Base-by-base conservation (phyloP, 2,329 filamentous ascomycete species). In the Ceratocystis destructans region DNA sequence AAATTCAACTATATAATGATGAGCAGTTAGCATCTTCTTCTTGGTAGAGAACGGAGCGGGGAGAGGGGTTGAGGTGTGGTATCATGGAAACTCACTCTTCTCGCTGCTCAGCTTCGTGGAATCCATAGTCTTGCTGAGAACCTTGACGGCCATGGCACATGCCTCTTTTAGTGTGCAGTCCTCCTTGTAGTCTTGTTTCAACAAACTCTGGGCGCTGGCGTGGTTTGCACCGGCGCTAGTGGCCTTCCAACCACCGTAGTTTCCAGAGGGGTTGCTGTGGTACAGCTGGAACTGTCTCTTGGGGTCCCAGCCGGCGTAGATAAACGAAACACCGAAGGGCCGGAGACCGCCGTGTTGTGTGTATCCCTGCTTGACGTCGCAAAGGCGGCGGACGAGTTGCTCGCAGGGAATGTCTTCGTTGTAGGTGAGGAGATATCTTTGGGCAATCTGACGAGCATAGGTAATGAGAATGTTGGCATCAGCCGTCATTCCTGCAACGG, bases 381-480 rank as follows among this genome's bases (percentile, higher is more conserved):
- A 99, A 73, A 99, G 83, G 72, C 90, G 86, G 73, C 94, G 91
- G 69, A 99, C 94, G 67, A 99, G 89, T 79, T 99, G 94, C 78
- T 99, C 94, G 81, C 94, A 99, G 68, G 94, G 94, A 70, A 99
- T 99, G 75, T 99, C 94, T 87, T 96, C 92, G 82, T 97, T 96
- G 83, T 99, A 99, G 73, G 93, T 99, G 71, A 96, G 86, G 76
- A 99, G 93, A 79, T 99, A 97, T 75, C 88, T 86, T 80, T 99
- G 94, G 72, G 94, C 94, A 73, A 90, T 89, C 84, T 96, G 90
- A 72, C 94, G 91, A 76, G 94, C 95, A 79, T 95, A 96, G 83
- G 99, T 99, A 86, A 99, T 99, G 76, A 99, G 90, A 77, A 99
- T 99, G 82, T 99, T 99, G 77, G 94, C 94, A 76, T 99, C 94